phyloP scores from a whole-genome alignment of 2,329 filamentous ascomycete species.

The Mycogone perniciosa region DNA sequence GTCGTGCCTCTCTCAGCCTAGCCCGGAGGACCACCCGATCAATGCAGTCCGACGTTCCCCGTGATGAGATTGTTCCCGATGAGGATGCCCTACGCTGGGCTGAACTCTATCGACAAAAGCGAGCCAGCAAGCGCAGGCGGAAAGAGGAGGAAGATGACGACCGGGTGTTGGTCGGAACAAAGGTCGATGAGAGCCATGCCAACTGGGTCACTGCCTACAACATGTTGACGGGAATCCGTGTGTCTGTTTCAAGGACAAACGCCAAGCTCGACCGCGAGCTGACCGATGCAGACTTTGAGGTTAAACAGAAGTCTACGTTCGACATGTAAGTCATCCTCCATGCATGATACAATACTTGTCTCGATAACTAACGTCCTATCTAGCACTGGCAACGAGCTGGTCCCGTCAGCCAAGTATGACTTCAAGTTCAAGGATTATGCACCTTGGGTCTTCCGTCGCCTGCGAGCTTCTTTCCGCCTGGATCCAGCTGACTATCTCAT shows the following conservation, averaged over 20 bases:
- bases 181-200: slow-evolving; percentile 93
- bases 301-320: slow-evolving; percentile 96
- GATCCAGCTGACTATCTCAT: slow-evolving; percentile 98
- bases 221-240: slow-evolving; percentile 98
- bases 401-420: slow-evolving; percentile 97
- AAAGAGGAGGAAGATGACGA: slow-evolving; percentile 89
- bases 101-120: slow-evolving; percentile 85
- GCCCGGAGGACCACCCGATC: slow-evolving; percentile 77
- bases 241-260: slow-evolving; percentile 92
- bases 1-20: slow-evolving; percentile 78
- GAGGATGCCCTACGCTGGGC: slow-evolving; percentile 90
- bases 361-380: not conserved
- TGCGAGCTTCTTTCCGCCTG: slow-evolving; percentile 79
- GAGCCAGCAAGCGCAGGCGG: slow-evolving; percentile 76
- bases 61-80: slow-evolving; percentile 79
- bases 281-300: slow-evolving; percentile 85
- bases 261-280: slow-evolving; percentile 90
- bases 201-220: slow-evolving; percentile 99
- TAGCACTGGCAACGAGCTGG: slow-evolving; percentile 91
- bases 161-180: slow-evolving; percentile 89
- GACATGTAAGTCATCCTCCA: slow-evolving; percentile 65
- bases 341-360: not conserved
- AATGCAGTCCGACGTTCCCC: slow-evolving; percentile 73
- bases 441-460: slow-evolving; percentile 96
- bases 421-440: slow-evolving; percentile 99